Evolutionary conservation across 371 early-diverging fungal genomes (phyloP).

Genomic region (Lichtheimia ornata): DNA sequence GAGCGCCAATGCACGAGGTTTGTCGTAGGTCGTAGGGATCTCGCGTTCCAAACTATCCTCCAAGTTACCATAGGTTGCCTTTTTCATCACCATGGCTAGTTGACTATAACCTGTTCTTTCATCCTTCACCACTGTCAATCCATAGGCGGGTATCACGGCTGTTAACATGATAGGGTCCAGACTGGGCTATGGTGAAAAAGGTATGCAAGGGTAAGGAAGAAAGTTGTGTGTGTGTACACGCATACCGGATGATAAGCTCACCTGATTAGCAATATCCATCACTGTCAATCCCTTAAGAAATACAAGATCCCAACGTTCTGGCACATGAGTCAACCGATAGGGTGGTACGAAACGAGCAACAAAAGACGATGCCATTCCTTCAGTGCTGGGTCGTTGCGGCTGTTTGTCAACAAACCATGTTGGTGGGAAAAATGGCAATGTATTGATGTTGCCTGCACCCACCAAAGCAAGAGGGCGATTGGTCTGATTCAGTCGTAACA

Average conservation of each 20-base stretch:
- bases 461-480: slow-evolving; percentile 32
- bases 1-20: slow-evolving; percentile 34
- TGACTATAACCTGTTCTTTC: slow-evolving; percentile 32
- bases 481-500: slow-evolving; percentile 37
- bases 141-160: slow-evolving; percentile 27
- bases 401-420: slow-evolving; percentile 42
- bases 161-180: slow-evolving; percentile 32
- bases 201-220: not conserved
- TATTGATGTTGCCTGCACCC: slow-evolving; percentile 30
- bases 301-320: slow-evolving; percentile 47
- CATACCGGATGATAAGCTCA: slow-evolving; percentile 13
- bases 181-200: slow-evolving; percentile 19
- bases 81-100: slow-evolving; percentile 41
- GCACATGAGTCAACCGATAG: slow-evolving; percentile 31
- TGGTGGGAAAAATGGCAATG: slow-evolving; percentile 43
- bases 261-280: slow-evolving; percentile 32
- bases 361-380: slow-evolving; percentile 44
- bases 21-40: slow-evolving; percentile 33
- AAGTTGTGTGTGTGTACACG: not conserved
- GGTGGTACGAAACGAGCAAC: slow-evolving; percentile 45
- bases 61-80: slow-evolving; percentile 41
- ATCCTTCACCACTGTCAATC: slow-evolving; percentile 38
- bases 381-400: slow-evolving; percentile 21
- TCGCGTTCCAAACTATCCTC: slow-evolving; percentile 32
- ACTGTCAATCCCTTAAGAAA: slow-evolving; percentile 46